A percentile compares a stretch with the other conserved stretches of the same genome.
phyloP scores from a whole-genome alignment of 441 rosid species.

The Eutrema salsugineum region DNA sequence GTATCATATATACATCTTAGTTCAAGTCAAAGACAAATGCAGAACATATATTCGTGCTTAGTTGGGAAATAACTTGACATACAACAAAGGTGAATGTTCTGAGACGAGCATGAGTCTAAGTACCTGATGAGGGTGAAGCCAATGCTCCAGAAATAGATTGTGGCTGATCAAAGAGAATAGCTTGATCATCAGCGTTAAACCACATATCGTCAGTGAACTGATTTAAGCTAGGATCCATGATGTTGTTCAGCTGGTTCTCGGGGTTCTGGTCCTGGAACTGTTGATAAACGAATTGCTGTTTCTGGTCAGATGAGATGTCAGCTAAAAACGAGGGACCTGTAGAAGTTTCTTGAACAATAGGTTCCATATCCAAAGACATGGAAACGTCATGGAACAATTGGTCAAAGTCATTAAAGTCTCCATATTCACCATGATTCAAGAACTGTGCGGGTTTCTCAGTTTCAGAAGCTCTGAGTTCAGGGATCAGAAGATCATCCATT shows the following conservation, averaged over 20 bases:
- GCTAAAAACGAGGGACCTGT: constrained; percentile 15
- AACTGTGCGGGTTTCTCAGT: constrained; percentile 33
- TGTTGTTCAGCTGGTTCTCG: constrained; percentile 17
- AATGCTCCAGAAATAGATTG: constrained; percentile 31
- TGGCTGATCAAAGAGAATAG: constrained; percentile 14
- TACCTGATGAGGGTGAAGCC: constrained; percentile 54
- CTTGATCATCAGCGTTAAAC: constrained; percentile 42
- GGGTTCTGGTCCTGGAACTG: constrained; percentile 23
- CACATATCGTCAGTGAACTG: constrained; percentile 36
- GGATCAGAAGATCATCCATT: constrained; percentile 59
- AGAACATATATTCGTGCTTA: neutral
- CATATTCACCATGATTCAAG: constrained; percentile 34
- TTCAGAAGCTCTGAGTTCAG: constrained; percentile 30
- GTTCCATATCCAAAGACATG: constrained; percentile 55
- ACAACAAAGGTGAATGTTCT: neutral
- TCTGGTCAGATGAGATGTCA: constrained; percentile 27
- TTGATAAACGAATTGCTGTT: constrained; percentile 19
- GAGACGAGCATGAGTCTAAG: constrained; percentile 18
- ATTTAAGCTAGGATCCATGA: constrained; percentile 27
- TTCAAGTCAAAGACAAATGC: neutral
- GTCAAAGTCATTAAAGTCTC: constrained; percentile 51
- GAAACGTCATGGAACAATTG: constrained; percentile 46
- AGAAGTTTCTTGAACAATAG: constrained; percentile 34
- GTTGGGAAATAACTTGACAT: neutral
- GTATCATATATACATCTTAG: neutral